Evolutionary conservation across 257 asterid genomes (phyloP).

Genomic region (Lavandula angustifolia): DNA sequence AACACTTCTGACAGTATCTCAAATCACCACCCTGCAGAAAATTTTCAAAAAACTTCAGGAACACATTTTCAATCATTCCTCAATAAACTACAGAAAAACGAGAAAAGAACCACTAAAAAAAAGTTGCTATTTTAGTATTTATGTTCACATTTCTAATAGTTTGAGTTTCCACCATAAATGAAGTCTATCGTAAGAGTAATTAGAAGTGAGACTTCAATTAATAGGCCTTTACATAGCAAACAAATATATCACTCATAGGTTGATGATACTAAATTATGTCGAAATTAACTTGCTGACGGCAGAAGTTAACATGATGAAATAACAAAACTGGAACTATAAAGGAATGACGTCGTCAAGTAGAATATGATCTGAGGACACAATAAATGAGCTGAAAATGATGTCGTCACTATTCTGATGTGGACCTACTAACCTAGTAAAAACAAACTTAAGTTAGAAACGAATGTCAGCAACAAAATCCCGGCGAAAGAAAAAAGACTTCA

Average conservation of each 20-base stretch:
- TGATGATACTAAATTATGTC: not conserved
- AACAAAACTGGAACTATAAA: slow-evolving; percentile 12
- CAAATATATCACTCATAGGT: not conserved
- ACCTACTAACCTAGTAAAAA: slow-evolving; percentile 14
- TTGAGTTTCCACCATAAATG: not conserved
- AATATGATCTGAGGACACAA: slow-evolving; percentile 12
- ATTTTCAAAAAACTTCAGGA: slow-evolving; percentile 22
- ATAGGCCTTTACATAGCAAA: not conserved
- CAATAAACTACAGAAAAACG: slow-evolving; percentile 4
- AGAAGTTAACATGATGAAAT: not conserved
- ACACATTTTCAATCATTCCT: slow-evolving; percentile 2
- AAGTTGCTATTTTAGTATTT: not conserved
- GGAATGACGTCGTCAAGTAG: not conserved
- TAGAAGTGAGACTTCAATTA: not conserved
- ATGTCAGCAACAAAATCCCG: slow-evolving; percentile 11
- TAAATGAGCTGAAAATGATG: slow-evolving; percentile 4
- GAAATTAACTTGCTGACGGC: not conserved
- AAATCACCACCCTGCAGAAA: slow-evolving; percentile 83
- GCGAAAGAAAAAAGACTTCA: slow-evolving; percentile 6
- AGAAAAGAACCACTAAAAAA: not conserved
- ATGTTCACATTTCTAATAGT: slow-evolving; percentile 8
- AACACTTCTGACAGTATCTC: slow-evolving; percentile 92
- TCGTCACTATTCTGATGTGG: slow-evolving; percentile 12
- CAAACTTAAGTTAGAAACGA: slow-evolving; percentile 23
- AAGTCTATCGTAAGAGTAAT: not conserved